Evolutionary conservation across 2,329 filamentous ascomycete species (phyloP).

Genomic region (Juglanconis oblonga): DNA sequence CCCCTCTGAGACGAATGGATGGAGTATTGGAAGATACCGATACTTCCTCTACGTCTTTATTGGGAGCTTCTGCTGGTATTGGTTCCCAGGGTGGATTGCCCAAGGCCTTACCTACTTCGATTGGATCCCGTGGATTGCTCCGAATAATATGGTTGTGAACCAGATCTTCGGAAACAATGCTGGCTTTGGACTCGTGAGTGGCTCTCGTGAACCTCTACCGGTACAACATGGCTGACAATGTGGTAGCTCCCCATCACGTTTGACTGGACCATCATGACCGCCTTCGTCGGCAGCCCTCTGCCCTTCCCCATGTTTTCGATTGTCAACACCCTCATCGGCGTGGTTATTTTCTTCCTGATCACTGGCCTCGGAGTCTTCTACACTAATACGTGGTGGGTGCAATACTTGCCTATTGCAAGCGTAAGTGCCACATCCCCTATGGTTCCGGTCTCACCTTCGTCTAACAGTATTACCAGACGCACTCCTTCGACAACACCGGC

Average conservation of each 20-base stretch:
- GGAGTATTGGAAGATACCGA: constrained; percentile 12
- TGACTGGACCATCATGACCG: constrained; percentile 16
- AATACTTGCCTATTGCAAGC: constrained; percentile 13
- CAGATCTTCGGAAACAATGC: constrained; percentile 13
- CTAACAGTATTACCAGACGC: background rate
- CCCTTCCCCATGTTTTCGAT: constrained; percentile 12
- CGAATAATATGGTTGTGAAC: constrained; percentile 13
- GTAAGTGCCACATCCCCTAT: background rate
- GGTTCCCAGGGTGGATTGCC: constrained; percentile 15
- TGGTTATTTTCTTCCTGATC: constrained; percentile 11
- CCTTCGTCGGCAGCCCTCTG: constrained; percentile 11
- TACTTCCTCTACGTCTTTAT: constrained; percentile 11
- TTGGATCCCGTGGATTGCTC: constrained; percentile 16
- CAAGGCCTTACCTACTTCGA: constrained; percentile 13
- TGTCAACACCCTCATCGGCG: constrained; percentile 9
- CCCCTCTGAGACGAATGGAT: constrained; percentile 10
- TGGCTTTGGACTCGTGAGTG: constrained; percentile 14
- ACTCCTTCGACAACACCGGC: constrained; percentile 13
- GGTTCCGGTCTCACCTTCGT: background rate
- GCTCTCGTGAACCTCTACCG: background rate
- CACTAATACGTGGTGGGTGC: constrained; percentile 12
- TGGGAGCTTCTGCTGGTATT: constrained; percentile 11
- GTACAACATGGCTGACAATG: background rate
- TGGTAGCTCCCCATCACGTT: constrained; percentile 14
- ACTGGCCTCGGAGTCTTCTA: constrained; percentile 11